A percentile compares a stretch with the other conserved stretches of the same genome.
Conservation (phyloP, 2,329 filamentous ascomycete genomes). For the Pseudogymnoascus sp. region DNA sequence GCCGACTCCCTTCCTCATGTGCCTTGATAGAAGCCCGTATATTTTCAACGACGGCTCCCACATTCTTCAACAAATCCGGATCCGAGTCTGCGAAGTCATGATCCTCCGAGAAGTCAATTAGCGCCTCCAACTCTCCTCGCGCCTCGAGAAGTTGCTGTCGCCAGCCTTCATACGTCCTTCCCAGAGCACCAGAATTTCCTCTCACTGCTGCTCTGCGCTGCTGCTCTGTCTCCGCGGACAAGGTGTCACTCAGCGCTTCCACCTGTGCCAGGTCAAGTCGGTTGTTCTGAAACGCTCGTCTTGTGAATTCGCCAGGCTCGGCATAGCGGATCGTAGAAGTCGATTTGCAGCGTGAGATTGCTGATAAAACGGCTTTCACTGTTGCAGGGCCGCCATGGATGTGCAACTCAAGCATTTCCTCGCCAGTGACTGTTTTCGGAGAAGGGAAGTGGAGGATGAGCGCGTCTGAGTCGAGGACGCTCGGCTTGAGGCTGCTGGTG, state of each 20-base stretch:
- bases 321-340: conserved; percentile 62
- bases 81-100: conserved; percentile 93
- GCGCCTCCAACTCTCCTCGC: conserved; percentile 82
- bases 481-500: conserved; percentile 29
- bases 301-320: conserved; percentile 91
- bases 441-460: conserved; percentile 75
- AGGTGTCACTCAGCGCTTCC: conserved; percentile 54
- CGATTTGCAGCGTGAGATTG: conserved; percentile 47
- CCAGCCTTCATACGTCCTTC: conserved; percentile 76
- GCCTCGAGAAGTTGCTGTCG: conserved; percentile 67
- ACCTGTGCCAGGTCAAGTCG: conserved; percentile 81
- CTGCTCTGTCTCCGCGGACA: conserved; percentile 75
- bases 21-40: conserved; percentile 56
- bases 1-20: conserved; percentile 69
- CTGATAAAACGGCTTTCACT: conserved; percentile 73
- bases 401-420: conserved; percentile 87
- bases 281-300: conserved; percentile 80
- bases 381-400: conserved; percentile 89
- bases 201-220: conserved; percentile 81
- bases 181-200: conserved; percentile 62
- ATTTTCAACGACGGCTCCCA: conserved; percentile 53
- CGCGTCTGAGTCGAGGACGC: conserved; percentile 65
- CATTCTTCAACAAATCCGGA: conserved; percentile 59
- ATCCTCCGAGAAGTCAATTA: conserved; percentile 96
- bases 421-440: conserved; percentile 80